Conservation (phyloP, 1,139 yeast species). For the Maudiozyma humilis region DNA sequence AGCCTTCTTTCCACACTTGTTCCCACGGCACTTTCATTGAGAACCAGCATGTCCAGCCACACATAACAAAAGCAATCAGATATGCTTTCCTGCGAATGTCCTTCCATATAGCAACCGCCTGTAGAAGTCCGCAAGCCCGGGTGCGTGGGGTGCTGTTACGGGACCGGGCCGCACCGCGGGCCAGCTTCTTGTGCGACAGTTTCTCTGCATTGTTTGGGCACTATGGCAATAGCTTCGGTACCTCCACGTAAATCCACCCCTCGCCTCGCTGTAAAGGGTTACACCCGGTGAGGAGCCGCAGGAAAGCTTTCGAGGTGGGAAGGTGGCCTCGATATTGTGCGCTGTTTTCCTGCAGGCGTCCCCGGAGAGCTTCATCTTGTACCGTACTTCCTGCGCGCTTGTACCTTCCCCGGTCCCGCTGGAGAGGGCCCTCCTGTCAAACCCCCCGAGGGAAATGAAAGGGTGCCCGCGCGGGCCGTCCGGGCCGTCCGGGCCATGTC, state of each 20-base stretch:
- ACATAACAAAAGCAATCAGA: neutral
- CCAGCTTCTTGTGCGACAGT: neutral
- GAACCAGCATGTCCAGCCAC: neutral
- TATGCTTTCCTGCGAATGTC: neutral
- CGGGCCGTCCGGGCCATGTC: too few relatives aligned
- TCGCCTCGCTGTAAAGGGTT: neutral
- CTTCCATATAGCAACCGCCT: neutral
- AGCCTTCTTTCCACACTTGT: neutral
- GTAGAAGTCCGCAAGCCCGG: neutral
- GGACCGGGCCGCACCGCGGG: neutral
- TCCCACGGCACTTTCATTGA: neutral
- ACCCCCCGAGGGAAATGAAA: neutral
- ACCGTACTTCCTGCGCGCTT: too few relatives aligned
- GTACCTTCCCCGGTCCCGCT: too few relatives aligned
- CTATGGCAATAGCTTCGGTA: neutral
- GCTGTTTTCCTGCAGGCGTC: neutral
- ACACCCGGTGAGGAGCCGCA: neutral
- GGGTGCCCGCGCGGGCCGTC: neutral
- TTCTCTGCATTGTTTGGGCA: neutral
- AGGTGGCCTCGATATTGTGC: neutral
- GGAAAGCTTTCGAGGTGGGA: neutral
- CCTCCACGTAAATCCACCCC: neutral
- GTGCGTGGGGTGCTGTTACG: neutral
- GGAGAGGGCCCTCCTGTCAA: neutral
- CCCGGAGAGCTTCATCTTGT: too few relatives aligned